Evolutionary conservation across 1,139 yeast genomes (phyloP), one percentile per base, ranked within the genome.

Genomic region (Pichia sp.): DNA sequence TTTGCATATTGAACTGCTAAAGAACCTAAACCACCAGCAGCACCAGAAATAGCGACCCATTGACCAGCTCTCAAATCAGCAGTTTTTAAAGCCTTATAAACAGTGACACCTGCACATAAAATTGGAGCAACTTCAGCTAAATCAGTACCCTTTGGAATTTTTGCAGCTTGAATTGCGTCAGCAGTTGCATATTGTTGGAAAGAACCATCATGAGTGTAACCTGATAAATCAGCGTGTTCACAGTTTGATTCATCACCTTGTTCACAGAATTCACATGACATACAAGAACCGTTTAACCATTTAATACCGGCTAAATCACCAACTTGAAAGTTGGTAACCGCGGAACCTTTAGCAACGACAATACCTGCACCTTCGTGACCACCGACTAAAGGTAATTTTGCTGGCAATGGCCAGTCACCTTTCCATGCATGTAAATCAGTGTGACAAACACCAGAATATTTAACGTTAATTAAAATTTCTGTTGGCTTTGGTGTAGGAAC

Each of bases 291-390:
- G 63, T 81, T 80, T 62, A 81, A 66, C 74, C 74, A 70, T 63
- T 83, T 82, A 59, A 82, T 69, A 60, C 91, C 93, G 45, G 91
- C 93, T 40, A 62, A 68, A 61, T 83, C 91, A 57, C 93, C 93
- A 55, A 80, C 62, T 59, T 80, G 72, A 69, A 83, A 80, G 60
- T 80, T 79, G 54, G 66, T 71, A 52, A 82, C 93, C 51, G 76
- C 70, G 33, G 67, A 67, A 58, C 91, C 93, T 59, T 68, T 76
- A 52, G 72, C 87, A 46, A 81, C 89, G 50, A 83, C 91, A 29
- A 76, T 76, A 64, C 93, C 93, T 29, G 89, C 88, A 66, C 91
- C 91, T 66, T 83, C 93, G 69, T 83, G 93, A 57, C 93, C 93
- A 50, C 87, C 88, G 40, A 80, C 85, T 52, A 79, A 66, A 19